Evolutionary conservation across 352 stramenopile genomes (phyloP), one percentile per base, ranked within the genome.

Genomic region (Globisporangium ultimum): DNA sequence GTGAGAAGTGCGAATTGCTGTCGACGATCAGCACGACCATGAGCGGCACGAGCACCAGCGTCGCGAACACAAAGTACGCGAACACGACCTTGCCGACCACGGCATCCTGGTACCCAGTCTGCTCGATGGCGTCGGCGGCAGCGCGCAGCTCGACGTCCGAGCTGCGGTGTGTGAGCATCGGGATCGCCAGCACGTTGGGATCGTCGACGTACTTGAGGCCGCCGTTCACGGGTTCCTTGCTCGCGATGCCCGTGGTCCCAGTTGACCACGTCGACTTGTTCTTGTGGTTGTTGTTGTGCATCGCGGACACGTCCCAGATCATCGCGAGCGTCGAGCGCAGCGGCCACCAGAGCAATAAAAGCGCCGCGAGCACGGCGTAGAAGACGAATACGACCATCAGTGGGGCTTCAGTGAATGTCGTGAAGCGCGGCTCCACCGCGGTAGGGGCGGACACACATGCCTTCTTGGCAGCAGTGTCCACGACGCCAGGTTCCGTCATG

Each of bases 51-150:
- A 68, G 53, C 22, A 15, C 13, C 14, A 60, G 34, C 22, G 58
- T 64, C 41, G 56, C 47, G 12, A 58, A 18, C 7, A 68, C 52
- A 48, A 56, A 60, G 34, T 54, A 57, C 22, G 20, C 6, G 15
- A 65, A 60, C 22, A 50, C 34, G 22, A 65, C 48, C 12, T 52
- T 64, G 38, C 61, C 61, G 21, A 53, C 22, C 22, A 28, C 20
- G 13, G 61, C 22, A 40, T 68, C 55, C n/a, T 61, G 38, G 61
- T 68, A 68, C 12, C 61, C 61, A 5, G 22, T 61, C 48, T 68
- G 61, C 9, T 53, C 47, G 34, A 68, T 60, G 1, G 48, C 32
- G 6, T 68, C 55, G 13, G 46, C 55, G 12, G 45, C 45, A 4
- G 24, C 61, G 38, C 51, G 48, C 28, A 64, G 24, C 46, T 61